These are phyloP conservation scores for Salix arbutifolia DNA, from an alignment of 345 rosid species.

Conservation along the genomic window DNA sequence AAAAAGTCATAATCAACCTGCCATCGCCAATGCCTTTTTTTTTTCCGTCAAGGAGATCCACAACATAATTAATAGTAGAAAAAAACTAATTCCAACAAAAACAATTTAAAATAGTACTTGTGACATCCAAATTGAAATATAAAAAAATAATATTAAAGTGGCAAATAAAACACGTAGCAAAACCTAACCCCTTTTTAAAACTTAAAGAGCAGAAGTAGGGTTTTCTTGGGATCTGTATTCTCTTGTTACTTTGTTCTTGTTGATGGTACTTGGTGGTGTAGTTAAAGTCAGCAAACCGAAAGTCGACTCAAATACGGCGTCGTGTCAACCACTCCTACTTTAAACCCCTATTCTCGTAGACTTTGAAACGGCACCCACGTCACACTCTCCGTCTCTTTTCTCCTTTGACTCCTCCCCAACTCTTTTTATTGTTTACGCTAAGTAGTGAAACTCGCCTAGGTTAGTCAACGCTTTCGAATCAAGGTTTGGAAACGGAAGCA, in stretches of 20 bases:
- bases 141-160: neutral
- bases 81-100: neutral
- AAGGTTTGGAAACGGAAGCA: conserved; percentile 65
- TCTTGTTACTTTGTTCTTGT: neutral
- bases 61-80: neutral
- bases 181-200: neutral
- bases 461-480: conserved; percentile 29
- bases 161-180: neutral
- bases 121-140: neutral
- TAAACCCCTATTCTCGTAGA: conserved; percentile 37
- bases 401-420: neutral
- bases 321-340: conserved; percentile 13
- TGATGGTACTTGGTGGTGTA: conserved; percentile 5
- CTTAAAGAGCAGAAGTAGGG: neutral
- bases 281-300: conserved; percentile 20
- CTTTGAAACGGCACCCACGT: conserved; percentile 24
- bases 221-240: conserved; percentile 14
- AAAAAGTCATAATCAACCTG: neutral
- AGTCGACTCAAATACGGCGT: conserved; percentile 47
- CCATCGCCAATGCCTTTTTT: neutral
- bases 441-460: neutral
- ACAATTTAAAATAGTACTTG: neutral
- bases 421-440: neutral
- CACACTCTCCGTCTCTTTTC: neutral
- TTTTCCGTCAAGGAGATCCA: neutral